Evolutionary conservation across 1,139 yeast genomes (phyloP), one percentile per base, ranked within the genome.

Genomic region (Nakaseomyces delphensis): DNA sequence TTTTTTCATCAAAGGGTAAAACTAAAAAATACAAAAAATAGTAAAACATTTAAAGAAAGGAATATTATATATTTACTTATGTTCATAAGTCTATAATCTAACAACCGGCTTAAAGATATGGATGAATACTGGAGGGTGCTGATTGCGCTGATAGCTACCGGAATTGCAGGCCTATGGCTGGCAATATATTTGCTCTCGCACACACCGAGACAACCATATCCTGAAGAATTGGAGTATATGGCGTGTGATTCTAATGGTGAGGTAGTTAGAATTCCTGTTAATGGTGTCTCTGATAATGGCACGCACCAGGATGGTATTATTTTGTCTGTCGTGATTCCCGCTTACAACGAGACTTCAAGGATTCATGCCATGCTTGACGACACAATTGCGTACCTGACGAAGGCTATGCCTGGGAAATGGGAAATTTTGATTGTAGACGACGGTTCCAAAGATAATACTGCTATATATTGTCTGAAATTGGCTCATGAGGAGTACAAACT

Each of bases 401-500:
- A 48, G 3, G 56, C 59, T 23, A 38, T 53, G 27, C 42, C 50
- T 4, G 49, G 58, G 18, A 48, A 54, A 27, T 89, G 79, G 74
- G 98, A 91, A 64, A 77, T 91, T 39, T 50, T 91, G 30, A 71
- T 91, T 19, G 91, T 91, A 13, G 97, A 91, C 63, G 98, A 91
- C 63, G 96, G 96, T 2, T 84, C 95, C 3, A 67, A 62, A 38
- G 98, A 91, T 63, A 80, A 80, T 2, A 91, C 98, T 0, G 75
- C 78, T 8, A 71, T 74, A 28, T 82, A 70, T 57, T 95, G 96
- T 3, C 61, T 91, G 31, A 60, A 70, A 16, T 71, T 83, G 63
- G 94, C 95, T 1, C 51, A 53, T 5, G 59, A 70, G 28, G 62
- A 64, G 32, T 70, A 70, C 49, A 60, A 66, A 2, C 62, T 85